These are phyloP conservation scores for Aureobasidium sp. DNA, from an alignment of 2,329 filamentous ascomycete genomes.

Conservation along the genomic window DNA sequence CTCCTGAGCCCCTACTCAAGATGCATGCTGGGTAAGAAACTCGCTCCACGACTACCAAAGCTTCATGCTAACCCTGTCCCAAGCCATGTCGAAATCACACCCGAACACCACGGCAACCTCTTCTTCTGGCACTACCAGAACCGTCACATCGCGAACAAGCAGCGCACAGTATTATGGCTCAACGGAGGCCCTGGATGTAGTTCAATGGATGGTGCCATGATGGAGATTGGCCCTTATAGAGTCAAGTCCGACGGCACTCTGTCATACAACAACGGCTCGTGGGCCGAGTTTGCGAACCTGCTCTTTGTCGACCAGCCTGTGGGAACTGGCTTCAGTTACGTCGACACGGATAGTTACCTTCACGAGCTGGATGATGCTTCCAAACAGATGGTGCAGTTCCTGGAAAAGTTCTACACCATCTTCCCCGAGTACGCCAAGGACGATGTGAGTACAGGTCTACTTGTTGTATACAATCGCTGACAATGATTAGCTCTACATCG, in stretches of 20 bases:
- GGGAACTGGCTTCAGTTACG: constrained; percentile 93
- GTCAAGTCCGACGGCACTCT: constrained; percentile 67
- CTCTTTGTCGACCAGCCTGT: constrained; percentile 97
- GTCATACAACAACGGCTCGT: constrained; percentile 83
- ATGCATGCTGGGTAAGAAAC: constrained; percentile 90
- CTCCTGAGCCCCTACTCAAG: constrained; percentile 74
- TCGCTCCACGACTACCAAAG: constrained; percentile 17
- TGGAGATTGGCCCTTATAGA: constrained; percentile 92
- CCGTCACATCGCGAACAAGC: constrained; percentile 83
- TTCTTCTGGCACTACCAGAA: constrained; percentile 99
- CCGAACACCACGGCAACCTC: constrained; percentile 80
- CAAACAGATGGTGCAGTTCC: constrained; percentile 74
- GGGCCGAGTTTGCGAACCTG: constrained; percentile 96
- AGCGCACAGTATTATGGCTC: constrained; percentile 90
- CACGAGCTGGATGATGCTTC: constrained; percentile 86
- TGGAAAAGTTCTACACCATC: constrained; percentile 83
- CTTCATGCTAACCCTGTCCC: constrained; percentile 12
- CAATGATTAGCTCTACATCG: constrained; percentile 70
- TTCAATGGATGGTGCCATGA: constrained; percentile 92
- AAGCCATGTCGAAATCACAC: constrained; percentile 86
- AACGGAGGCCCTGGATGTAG: constrained; percentile 97
- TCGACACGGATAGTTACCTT: constrained; percentile 79
- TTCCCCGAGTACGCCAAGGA: constrained; percentile 90
- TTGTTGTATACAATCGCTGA: background rate
- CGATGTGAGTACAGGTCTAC: constrained; percentile 59